A percentile compares a stretch with the other conserved stretches of the same genome.
These are phyloP conservation scores for Aurantiochytrium sp. DNA, from an alignment of 108 stramenopile species.

Conservation along the genomic window DNA sequence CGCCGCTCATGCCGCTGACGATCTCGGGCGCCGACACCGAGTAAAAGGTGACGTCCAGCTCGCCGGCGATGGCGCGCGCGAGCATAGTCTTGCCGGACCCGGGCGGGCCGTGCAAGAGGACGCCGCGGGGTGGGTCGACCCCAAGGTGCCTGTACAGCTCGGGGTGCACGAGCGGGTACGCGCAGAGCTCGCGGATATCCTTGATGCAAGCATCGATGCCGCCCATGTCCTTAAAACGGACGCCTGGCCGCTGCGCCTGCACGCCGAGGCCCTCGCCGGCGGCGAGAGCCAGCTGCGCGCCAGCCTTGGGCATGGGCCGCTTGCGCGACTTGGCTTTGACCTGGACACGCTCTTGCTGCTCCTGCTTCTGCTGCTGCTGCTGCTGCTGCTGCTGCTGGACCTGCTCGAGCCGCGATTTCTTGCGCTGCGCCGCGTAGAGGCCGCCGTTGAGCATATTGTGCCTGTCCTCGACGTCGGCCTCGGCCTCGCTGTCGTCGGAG, in stretches of 20 bases:
- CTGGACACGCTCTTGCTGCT: not conserved
- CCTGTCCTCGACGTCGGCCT: not conserved
- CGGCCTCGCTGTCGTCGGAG: not conserved
- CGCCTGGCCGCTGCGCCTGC: constrained; percentile 31
- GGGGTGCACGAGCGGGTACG: constrained; percentile 84
- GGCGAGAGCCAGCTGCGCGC: too few species aligned
- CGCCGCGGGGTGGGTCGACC: constrained; percentile 93
- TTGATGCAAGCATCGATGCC: constrained; percentile 34
- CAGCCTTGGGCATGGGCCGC: not conserved
- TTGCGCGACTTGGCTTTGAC: not conserved
- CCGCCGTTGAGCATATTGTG: constrained; percentile 3
- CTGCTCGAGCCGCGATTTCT: not conserved
- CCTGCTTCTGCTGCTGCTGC: not conserved
- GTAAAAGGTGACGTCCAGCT: constrained; percentile 64
- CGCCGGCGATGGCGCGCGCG: constrained; percentile 78
- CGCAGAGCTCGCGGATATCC: constrained; percentile 56
- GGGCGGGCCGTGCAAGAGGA: constrained; percentile 93
- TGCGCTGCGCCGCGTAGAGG: not conserved
- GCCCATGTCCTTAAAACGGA: constrained; percentile 40
- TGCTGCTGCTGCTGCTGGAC: not conserved
- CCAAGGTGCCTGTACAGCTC: constrained; percentile 92
- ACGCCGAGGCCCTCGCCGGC: not conserved
- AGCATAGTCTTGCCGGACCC: constrained; percentile 91
- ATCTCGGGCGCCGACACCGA: constrained; percentile 91
- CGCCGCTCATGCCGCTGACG: constrained; percentile 88